Evolutionary conservation across 768 basidiomycete species (phyloP).

Genomic region (Calocybe indica): DNA sequence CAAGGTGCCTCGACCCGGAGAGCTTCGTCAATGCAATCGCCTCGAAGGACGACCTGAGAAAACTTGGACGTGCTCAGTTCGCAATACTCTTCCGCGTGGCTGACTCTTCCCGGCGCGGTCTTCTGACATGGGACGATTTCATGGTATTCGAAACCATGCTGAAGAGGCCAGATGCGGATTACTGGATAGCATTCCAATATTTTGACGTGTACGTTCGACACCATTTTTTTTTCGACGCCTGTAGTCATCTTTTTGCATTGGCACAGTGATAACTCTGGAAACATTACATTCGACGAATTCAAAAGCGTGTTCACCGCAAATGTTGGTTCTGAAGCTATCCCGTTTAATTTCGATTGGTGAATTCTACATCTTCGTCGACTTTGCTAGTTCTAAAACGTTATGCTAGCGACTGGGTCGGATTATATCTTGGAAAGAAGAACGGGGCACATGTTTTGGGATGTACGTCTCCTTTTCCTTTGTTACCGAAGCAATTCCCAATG

Average conservation of each 20-base stretch:
- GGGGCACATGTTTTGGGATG: slow-evolving; percentile 90
- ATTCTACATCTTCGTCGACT: slow-evolving; percentile 8
- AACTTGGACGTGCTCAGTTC: slow-evolving; percentile 86
- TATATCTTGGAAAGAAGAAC: slow-evolving; percentile 92
- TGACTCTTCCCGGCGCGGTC: slow-evolving; percentile 67
- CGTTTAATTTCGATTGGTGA: slow-evolving; percentile 93
- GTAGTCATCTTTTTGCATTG: slow-evolving; percentile 8
- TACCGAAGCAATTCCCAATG: neutral
- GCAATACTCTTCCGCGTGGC: slow-evolving; percentile 87
- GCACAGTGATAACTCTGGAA: slow-evolving; percentile 80
- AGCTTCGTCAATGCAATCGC: slow-evolving; percentile 96
- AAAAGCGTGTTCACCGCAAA: slow-evolving; percentile 85
- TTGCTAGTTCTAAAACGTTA: slow-evolving; percentile 1
- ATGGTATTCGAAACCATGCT: slow-evolving; percentile 90
- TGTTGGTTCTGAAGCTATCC: slow-evolving; percentile 72
- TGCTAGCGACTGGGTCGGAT: slow-evolving; percentile 85
- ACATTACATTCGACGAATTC: slow-evolving; percentile 92
- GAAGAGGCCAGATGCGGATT: slow-evolving; percentile 94
- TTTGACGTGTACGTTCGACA: slow-evolving; percentile 79
- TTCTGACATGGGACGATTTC: slow-evolving; percentile 94
- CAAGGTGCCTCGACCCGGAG: slow-evolving; percentile 79
- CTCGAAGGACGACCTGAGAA: slow-evolving; percentile 76
- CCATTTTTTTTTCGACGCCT: slow-evolving; percentile 1
- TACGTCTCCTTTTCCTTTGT: slow-evolving; percentile 32
- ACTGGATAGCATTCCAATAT: slow-evolving; percentile 94